These are phyloP conservation scores for Pseudozyma tsukubaensis DNA, from an alignment of 1,284 basidiomycete genomes.

Conservation along the genomic window DNA sequence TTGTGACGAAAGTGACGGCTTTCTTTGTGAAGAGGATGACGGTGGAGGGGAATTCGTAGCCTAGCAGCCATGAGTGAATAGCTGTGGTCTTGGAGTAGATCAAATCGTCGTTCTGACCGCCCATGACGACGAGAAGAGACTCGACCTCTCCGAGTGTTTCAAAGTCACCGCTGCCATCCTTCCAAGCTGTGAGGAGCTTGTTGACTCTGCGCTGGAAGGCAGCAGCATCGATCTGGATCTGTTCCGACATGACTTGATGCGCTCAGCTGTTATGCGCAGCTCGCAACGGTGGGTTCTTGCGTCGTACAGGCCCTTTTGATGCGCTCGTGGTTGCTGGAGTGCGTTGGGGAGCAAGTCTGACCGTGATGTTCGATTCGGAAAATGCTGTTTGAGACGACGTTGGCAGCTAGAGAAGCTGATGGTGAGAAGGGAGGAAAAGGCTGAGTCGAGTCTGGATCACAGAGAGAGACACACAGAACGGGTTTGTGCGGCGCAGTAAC, in stretches of 20 bases:
- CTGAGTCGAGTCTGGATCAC: constrained; percentile 3
- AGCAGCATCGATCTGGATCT: constrained; percentile 55
- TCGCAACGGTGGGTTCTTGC: not conserved
- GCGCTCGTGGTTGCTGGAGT: not conserved
- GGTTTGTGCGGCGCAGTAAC: constrained; percentile 13
- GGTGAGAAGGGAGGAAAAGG: constrained; percentile 2
- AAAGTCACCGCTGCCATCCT: constrained; percentile 36
- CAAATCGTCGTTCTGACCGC: constrained; percentile 53
- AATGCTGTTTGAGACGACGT: constrained; percentile 3
- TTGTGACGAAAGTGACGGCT: constrained; percentile 83
- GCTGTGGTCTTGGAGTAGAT: constrained; percentile 56
- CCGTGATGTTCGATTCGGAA: not conserved
- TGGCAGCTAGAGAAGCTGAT: too few relatives aligned
- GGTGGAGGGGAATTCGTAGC: constrained; percentile 96
- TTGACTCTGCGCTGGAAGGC: constrained; percentile 51
- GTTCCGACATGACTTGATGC: constrained; percentile 48
- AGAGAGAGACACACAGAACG: not conserved
- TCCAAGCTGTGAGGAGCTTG: constrained; percentile 49
- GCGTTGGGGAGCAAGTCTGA: not conserved
- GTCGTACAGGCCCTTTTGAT: not conserved
- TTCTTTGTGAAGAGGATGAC: constrained; percentile 82
- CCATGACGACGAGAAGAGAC: constrained; percentile 53
- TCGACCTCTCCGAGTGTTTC: constrained; percentile 39
- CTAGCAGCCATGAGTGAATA: constrained; percentile 83
- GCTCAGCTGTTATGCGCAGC: constrained; percentile 12